Evolutionary conservation across 371 early-diverging fungal genomes (phyloP).

Genomic region (Blakeslea trispora): DNA sequence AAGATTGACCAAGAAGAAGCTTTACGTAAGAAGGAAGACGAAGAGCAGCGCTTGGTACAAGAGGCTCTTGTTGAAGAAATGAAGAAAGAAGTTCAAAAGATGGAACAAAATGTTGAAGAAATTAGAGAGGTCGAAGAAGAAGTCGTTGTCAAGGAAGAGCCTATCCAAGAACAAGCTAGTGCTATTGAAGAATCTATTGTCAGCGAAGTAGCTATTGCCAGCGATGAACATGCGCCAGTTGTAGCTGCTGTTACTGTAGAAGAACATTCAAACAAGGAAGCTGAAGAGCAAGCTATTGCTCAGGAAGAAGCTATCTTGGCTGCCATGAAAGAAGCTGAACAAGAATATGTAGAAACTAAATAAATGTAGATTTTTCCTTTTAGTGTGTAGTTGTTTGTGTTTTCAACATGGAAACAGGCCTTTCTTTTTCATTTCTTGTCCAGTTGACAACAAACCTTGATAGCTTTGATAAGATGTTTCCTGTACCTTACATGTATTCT

Average conservation of each 20-base stretch:
- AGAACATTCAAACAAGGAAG: background rate
- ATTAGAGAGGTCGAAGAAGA: background rate
- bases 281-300: background rate
- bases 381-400: no score
- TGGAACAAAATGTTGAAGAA: no score
- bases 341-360: conserved; percentile 11
- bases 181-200: background rate
- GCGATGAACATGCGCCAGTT: no score
- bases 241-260: background rate
- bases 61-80: background rate
- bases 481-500: no score
- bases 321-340: conserved; percentile 19
- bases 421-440: no score
- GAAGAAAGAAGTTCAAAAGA: background rate
- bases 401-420: no score
- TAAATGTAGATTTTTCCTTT: background rate
- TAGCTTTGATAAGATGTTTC: no score
- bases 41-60: conserved; percentile 8
- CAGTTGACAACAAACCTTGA: no score
- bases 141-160: conserved; percentile 4
- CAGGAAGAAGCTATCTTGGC: conserved; percentile 12
- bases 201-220: no score
- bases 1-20: conserved; percentile 22
- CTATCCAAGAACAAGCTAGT: background rate
- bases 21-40: conserved; percentile 16